Evolutionary conservation across 306 rosid species (phyloP), one percentile per base, ranked within the genome.

Genomic region (Carpinus fangiana): DNA sequence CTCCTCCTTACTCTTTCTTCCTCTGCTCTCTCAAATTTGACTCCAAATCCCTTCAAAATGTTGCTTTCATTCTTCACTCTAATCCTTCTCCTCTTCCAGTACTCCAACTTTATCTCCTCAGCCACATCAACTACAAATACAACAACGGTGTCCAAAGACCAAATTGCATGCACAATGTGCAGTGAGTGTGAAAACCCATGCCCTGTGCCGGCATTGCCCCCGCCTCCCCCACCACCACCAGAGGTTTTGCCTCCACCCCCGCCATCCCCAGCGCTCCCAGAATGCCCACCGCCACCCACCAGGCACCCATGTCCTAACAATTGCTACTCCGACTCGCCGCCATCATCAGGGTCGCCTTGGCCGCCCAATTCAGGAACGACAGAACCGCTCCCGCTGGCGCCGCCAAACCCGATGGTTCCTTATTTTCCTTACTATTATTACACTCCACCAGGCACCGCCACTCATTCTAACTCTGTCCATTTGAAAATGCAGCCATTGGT

Each of bases 151-250:
- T 69, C 82, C 73, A 92, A 87, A 78, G 87, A 88, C 9, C 76
- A 59, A 20, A 55, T 73, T 21, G 43, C 80, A 71, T 90, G 97
- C 82, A 79, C 83, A 57, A 81, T 92, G 89, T 92, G 97, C 76
- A 4, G 31, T 0, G 82, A 56, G 10, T 92, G 97, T 13, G 93
- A 92, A 4, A 84, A 87, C 64, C 94, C 92, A 28, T 90, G 92
- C 47, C 84, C 71, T 38, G 50, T 77, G 34, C 90, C 89, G 7
- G 43, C 41, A 10, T 75, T 87, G 5, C 48, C 48, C 0, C 48
- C 48, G 62, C 3, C 76, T 76, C 0, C 76, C 80, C 90, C 92
- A 4, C 86, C 88, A 0, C 89, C 90, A 0, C 82, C 89, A 2
- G 81, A 70, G 18, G 71, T 88, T 21, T 88, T 79, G 28, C 86